Evolutionary conservation across 495 filamentous ascomycete genomes (phyloP).

Genomic region (Talaromyces proteolyticus): DNA sequence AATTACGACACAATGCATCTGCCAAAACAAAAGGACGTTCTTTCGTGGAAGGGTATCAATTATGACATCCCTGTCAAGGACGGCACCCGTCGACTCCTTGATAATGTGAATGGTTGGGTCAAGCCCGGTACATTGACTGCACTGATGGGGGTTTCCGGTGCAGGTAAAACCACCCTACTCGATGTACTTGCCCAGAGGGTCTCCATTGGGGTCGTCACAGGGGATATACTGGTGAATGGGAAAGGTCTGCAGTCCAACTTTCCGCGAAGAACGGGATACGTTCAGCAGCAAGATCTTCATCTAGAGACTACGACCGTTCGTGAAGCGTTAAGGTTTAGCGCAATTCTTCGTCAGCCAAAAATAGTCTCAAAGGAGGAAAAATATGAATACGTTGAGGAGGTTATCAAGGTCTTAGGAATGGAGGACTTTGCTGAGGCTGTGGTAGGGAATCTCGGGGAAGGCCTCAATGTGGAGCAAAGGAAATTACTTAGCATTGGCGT

Average conservation of each 20-base stretch:
- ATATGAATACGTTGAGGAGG: slow-evolving; percentile 76
- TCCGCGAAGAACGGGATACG: slow-evolving; percentile 75
- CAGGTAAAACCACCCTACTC: slow-evolving; percentile 78
- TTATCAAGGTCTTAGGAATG: slow-evolving; percentile 77
- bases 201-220: slow-evolving; percentile 72
- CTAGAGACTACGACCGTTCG: slow-evolving; percentile 73
- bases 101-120: slow-evolving; percentile 71
- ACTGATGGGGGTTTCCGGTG: slow-evolving; percentile 81
- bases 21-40: slow-evolving; percentile 15
- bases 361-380: slow-evolving; percentile 66
- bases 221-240: slow-evolving; percentile 73
- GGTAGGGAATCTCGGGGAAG: slow-evolving; percentile 68
- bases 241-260: slow-evolving; percentile 59
- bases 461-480: slow-evolving; percentile 85
- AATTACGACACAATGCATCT: not conserved
- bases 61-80: slow-evolving; percentile 66
- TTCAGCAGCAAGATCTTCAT: slow-evolving; percentile 79
- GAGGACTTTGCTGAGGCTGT: slow-evolving; percentile 79
- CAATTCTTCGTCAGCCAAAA: slow-evolving; percentile 70
- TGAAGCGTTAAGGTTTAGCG: slow-evolving; percentile 80
- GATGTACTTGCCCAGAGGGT: slow-evolving; percentile 74
- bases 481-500: slow-evolving; percentile 91
- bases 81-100: slow-evolving; percentile 62
- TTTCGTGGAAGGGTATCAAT: slow-evolving; percentile 45
- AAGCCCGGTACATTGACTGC: slow-evolving; percentile 75